Conservation (phyloP, 225 moss, liverwort and hornwort genomes). For the Sphagnum contortum region DNA sequence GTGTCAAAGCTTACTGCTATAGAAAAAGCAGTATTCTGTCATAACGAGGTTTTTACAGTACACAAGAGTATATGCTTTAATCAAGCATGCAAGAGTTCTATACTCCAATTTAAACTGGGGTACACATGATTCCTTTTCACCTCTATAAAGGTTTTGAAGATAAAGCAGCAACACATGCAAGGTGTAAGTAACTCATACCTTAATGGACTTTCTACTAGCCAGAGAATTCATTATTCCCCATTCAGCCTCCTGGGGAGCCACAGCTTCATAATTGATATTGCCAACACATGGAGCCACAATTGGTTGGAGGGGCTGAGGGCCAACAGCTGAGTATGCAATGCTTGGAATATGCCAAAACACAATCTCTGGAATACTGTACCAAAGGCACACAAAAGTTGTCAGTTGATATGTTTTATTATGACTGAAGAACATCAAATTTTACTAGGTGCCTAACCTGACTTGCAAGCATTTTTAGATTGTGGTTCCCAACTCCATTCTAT, state of each 20-base stretch:
- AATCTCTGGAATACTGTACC: constrained; percentile 70
- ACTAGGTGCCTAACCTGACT: too few species aligned
- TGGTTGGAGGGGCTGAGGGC: constrained; percentile 19
- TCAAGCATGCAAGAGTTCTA: too few species aligned
- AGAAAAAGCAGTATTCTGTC: too few species aligned
- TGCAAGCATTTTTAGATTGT: too few species aligned
- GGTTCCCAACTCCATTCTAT: too few species aligned
- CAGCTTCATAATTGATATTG: constrained; percentile 56
- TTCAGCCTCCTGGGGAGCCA: constrained; percentile 56
- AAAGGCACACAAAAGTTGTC: background rate
- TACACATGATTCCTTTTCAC: background rate
- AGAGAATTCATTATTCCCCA: constrained; percentile 53
- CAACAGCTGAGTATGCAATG: constrained; percentile 14
- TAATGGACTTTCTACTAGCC: constrained; percentile 41
- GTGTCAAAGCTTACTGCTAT: too few species aligned
- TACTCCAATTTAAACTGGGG: too few species aligned
- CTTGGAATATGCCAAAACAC: constrained; percentile 55
- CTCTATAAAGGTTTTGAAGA: background rate
- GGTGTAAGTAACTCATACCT: constrained; percentile 24
- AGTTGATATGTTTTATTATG: too few species aligned
- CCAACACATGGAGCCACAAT: constrained; percentile 68
- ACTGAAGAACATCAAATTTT: too few species aligned
- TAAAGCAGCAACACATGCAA: too few species aligned
- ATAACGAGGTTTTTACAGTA: too few species aligned
- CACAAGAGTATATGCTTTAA: too few species aligned